A percentile compares a stretch with the other conserved stretches of the same genome.
These are phyloP conservation scores for Herpotrichia juniperi DNA, from an alignment of 2,329 filamentous ascomycete genomes.

Conservation along the genomic window DNA sequence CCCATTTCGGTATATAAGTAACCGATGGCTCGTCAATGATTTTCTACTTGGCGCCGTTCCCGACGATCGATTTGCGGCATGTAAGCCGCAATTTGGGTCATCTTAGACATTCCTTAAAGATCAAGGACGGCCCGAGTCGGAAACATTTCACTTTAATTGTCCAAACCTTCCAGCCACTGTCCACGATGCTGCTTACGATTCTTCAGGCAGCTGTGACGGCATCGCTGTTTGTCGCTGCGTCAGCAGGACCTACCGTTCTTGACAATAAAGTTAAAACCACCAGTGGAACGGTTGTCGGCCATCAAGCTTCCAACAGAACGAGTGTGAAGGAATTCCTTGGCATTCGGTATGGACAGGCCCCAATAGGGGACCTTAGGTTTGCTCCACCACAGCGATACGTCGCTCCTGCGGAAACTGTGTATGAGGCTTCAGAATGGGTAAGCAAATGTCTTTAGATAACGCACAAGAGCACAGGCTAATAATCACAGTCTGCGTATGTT, in stretches of 20 bases:
- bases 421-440: slow-evolving; percentile 31
- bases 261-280: slow-evolving; percentile 29
- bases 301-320: slow-evolving; percentile 28
- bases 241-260: no score
- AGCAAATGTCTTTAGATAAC: background rate
- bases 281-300: slow-evolving; percentile 40
- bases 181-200: background rate
- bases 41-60: no score
- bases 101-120: background rate
- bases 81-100: background rate
- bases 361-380: slow-evolving; percentile 41
- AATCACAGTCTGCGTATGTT: slow-evolving; percentile 27
- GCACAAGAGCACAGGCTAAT: slow-evolving; percentile 11
- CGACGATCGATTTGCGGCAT: background rate
- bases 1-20: no score
- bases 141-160: background rate
- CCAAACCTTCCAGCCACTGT: background rate
- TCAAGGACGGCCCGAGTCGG: background rate
- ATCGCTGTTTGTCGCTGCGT: background rate
- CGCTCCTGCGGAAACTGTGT: slow-evolving; percentile 25
- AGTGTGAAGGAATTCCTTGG: slow-evolving; percentile 42
- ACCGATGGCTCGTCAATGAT: no score
- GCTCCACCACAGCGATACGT: slow-evolving; percentile 34
- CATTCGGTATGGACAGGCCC: slow-evolving; percentile 43
- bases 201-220: background rate